phyloP scores from a whole-genome alignment of 371 early-diverging fungal genomes.

The Smittium mucronatum region DNA sequence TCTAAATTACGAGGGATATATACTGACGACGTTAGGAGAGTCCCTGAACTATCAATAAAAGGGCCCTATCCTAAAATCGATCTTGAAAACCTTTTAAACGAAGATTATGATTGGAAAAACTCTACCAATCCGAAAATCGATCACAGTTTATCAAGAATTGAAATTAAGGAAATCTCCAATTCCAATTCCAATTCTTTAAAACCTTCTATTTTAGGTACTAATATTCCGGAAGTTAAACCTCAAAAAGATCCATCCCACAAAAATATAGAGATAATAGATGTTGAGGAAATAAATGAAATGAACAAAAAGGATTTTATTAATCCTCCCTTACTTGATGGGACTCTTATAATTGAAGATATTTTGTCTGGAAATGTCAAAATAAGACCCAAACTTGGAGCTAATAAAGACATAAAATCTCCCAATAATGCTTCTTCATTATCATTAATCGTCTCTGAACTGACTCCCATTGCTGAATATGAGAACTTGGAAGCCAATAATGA shows the following conservation, averaged over 20 bases:
- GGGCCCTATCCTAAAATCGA: not conserved
- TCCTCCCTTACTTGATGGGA: not conserved
- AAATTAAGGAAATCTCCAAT: not conserved
- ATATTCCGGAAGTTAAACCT: not conserved
- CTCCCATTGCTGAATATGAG: too few relatives aligned
- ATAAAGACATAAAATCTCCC: too few relatives aligned
- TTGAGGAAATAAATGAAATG: too few relatives aligned
- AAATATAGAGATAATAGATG: not conserved
- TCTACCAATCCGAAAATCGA: not conserved
- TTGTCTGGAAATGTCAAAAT: not conserved
- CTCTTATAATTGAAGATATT: not conserved
- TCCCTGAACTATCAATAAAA: not conserved
- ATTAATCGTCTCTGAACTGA: too few relatives aligned
- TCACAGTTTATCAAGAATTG: not conserved
- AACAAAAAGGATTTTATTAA: not conserved
- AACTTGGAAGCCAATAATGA: too few relatives aligned
- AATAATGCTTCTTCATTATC: too few relatives aligned
- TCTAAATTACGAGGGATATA: not conserved
- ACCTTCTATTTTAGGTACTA: too few relatives aligned
- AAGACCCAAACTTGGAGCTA: too few relatives aligned
- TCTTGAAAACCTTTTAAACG: not conserved
- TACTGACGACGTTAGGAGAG: not conserved
- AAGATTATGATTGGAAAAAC: not conserved
- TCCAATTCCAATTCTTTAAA: too few relatives aligned
- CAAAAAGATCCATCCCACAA: not conserved